Conservation (phyloP, 352 stramenopile species). For the Pythium grandisporangium region DNA sequence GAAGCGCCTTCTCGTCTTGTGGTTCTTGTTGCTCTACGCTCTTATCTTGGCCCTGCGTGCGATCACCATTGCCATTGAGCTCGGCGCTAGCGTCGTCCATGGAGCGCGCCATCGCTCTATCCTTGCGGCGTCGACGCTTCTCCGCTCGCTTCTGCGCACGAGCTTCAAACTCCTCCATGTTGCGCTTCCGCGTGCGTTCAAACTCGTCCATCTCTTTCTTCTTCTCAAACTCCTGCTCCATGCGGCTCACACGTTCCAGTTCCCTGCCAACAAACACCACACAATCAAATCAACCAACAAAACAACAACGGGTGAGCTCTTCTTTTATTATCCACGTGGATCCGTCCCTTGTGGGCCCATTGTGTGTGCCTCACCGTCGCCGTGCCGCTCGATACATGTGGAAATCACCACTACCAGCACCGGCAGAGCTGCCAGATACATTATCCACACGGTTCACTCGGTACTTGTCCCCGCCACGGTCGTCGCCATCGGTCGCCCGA, state of each 20-base stretch:
- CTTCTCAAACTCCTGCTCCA: conserved; percentile 81
- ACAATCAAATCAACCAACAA: background rate
- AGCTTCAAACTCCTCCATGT: conserved; percentile 56
- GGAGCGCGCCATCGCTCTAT: conserved; percentile 35
- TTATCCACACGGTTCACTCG: conserved; percentile 87
- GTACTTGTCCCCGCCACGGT: conserved; percentile 23
- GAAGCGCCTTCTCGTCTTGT: conserved; percentile 16
- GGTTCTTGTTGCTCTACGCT: conserved; percentile 1
- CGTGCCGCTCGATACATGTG: conserved; percentile 94
- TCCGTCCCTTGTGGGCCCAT: too few relatives aligned
- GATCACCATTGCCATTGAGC: background rate
- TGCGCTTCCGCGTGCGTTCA: conserved; percentile 51
- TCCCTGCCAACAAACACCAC: conserved; percentile 37
- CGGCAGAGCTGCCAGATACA: conserved; percentile 91
- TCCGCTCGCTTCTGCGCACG: conserved; percentile 64
- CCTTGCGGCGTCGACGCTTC: conserved; percentile 66
- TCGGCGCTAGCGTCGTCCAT: conserved; percentile 13
- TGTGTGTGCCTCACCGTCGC: conserved; percentile 61
- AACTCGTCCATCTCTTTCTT: conserved; percentile 58
- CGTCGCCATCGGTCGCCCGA: background rate
- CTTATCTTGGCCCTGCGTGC: conserved; percentile 12
- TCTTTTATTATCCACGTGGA: too few relatives aligned
- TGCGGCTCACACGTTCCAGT: conserved; percentile 83
- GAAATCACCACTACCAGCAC: conserved; percentile 93
- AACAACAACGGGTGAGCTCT: too few relatives aligned